Evolutionary conservation across 768 basidiomycete genomes (phyloP).

Genomic region (Amanita rimosa): DNA sequence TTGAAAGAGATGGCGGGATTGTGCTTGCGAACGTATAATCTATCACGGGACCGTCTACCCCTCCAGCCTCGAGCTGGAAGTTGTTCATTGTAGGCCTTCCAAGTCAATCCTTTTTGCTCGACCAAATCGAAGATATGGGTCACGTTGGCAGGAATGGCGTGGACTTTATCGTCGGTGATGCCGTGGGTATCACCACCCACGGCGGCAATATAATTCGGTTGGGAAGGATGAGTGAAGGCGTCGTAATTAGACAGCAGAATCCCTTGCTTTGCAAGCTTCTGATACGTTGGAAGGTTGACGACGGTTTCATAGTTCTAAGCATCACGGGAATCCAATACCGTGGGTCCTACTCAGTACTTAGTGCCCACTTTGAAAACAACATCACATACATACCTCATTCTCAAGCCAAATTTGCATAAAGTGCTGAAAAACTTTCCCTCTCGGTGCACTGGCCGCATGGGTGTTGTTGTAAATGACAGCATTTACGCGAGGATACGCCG

Average conservation of each 20-base stretch:
- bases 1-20: slow-evolving; percentile 39
- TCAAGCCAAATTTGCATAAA: slow-evolving; percentile 44
- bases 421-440: slow-evolving; percentile 19
- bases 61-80: slow-evolving; percentile 39
- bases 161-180: slow-evolving; percentile 28
- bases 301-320: neutral
- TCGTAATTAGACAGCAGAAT: slow-evolving; percentile 35
- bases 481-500: neutral
- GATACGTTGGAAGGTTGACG: slow-evolving; percentile 7
- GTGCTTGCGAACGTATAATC: slow-evolving; percentile 20
- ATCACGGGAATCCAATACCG: neutral
- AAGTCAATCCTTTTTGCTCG: slow-evolving; percentile 43
- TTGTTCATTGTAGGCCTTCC: slow-evolving; percentile 53
- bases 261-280: slow-evolving; percentile 35
- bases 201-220: slow-evolving; percentile 47
- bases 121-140: slow-evolving; percentile 51
- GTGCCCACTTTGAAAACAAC: slow-evolving; percentile 12
- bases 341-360: no score
- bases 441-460: neutral
- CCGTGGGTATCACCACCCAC: slow-evolving; percentile 34
- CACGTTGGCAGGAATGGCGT: slow-evolving; percentile 31
- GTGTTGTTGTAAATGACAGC: neutral
- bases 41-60: slow-evolving; percentile 24
- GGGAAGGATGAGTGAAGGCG: slow-evolving; percentile 43
- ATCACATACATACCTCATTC: slow-evolving; percentile 28